Conservation (phyloP, 2,329 filamentous ascomycete species). For the Capronia epimyces region DNA sequence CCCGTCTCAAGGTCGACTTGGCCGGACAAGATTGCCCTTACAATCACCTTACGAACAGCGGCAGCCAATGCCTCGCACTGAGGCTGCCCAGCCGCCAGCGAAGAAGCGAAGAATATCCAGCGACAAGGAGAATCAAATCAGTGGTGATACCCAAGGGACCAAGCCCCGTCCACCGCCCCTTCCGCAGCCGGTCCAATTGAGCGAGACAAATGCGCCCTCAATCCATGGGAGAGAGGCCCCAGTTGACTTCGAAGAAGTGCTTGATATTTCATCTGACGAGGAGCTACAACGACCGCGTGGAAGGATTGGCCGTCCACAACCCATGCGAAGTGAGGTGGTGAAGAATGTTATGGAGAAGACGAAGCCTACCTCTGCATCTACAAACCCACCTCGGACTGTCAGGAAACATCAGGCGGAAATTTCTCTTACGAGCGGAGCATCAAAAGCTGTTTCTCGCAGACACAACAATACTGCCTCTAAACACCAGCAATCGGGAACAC, state of each 20-base stretch:
- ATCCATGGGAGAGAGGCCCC: not conserved
- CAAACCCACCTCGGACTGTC: not conserved
- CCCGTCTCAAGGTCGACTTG: constrained; percentile 58
- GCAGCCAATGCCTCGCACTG: constrained; percentile 29
- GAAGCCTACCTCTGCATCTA: not conserved
- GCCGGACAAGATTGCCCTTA: constrained; percentile 53
- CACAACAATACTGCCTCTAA: not conserved
- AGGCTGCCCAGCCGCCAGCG: constrained; percentile 29
- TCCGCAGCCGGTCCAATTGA: constrained; percentile 8
- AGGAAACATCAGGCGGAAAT: not conserved
- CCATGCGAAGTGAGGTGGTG: not conserved
- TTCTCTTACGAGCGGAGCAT: not conserved
- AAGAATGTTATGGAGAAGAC: constrained; percentile 2
- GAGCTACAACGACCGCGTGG: constrained; percentile 3
- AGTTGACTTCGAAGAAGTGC: constrained; percentile 10
- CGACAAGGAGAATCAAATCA: constrained; percentile 16
- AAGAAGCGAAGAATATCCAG: constrained; percentile 35
- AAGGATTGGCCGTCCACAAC: not conserved
- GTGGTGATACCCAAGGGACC: not conserved
- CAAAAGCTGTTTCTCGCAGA: not conserved
- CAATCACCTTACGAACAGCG: constrained; percentile 63
- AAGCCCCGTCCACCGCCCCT: not conserved
- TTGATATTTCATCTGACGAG: constrained; percentile 24
- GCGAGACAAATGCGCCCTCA: constrained; percentile 1
- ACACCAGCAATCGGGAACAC: not conserved